Evolutionary conservation across 1,284 basidiomycete species (phyloP).

Genomic region (Boletellus deceptivus): DNA sequence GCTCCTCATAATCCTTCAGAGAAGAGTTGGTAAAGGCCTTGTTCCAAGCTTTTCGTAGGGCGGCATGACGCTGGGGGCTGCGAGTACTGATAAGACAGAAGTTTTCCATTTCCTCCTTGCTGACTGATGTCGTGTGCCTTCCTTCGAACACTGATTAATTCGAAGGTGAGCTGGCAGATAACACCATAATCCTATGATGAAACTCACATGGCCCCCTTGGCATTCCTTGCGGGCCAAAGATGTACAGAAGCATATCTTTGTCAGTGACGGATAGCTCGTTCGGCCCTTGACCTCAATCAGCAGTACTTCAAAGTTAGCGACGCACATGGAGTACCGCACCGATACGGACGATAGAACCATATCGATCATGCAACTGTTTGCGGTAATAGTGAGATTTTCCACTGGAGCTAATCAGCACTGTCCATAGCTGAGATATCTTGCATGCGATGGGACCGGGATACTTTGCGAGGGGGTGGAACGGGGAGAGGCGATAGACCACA

Average conservation of each 20-base stretch:
- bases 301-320: background rate
- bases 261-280: slow-evolving; percentile 28
- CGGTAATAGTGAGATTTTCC: slow-evolving; percentile 25
- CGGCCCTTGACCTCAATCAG: slow-evolving; percentile 22
- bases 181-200: background rate
- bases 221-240: slow-evolving; percentile 27
- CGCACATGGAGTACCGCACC: slow-evolving; percentile 15
- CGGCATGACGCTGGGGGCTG: slow-evolving; percentile 36
- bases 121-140: slow-evolving; percentile 18
- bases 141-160: slow-evolving; percentile 19
- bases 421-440: slow-evolving; percentile 29
- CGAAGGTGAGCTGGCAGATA: slow-evolving; percentile 2
- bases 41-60: slow-evolving; percentile 42
- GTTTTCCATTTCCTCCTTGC: slow-evolving; percentile 8
- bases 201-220: slow-evolving; percentile 28
- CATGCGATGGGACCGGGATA: slow-evolving; percentile 34
- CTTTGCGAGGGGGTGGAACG: slow-evolving; percentile 34
- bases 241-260: slow-evolving; percentile 22
- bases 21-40: slow-evolving; percentile 39
- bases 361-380: slow-evolving; percentile 24
- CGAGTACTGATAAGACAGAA: slow-evolving; percentile 33
- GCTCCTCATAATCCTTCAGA: slow-evolving; percentile 39
- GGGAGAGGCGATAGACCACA: slow-evolving; percentile 33
- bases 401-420: slow-evolving; percentile 7
- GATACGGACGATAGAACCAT: slow-evolving; percentile 30